Percentiles rank a stretch among this genome's conserved stretches.
phyloP scores from a whole-genome alignment of 768 basidiomycete genomes.

The Xanthoconium stramineum region DNA sequence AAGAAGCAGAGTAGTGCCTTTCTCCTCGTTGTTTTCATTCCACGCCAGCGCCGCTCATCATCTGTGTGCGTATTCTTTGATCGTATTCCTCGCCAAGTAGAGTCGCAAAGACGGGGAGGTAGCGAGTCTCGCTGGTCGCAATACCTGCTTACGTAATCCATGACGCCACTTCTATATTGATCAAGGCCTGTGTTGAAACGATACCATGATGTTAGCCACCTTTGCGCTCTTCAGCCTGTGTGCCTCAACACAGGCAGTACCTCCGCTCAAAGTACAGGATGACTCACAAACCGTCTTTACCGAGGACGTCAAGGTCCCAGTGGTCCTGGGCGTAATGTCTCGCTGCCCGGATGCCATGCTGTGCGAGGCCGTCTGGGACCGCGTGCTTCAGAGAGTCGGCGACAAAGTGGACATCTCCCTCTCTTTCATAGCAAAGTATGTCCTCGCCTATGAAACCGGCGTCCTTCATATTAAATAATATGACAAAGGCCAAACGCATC shows the following conservation, averaged over 20 bases:
- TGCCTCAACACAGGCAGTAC: slow-evolving; percentile 11
- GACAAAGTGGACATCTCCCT: slow-evolving; percentile 67
- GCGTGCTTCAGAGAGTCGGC: slow-evolving; percentile 58
- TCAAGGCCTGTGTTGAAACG: background rate
- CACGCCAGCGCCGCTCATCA: slow-evolving; percentile 9
- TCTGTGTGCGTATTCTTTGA: slow-evolving; percentile 11
- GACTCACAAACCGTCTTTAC: slow-evolving; percentile 7
- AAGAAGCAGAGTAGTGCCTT: slow-evolving; percentile 31
- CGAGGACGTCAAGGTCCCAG: slow-evolving; percentile 42
- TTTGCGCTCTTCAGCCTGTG: slow-evolving; percentile 19
- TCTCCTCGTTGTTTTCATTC: slow-evolving; percentile 32
- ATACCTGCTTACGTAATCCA: slow-evolving; percentile 23
- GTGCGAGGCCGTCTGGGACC: slow-evolving; percentile 76
- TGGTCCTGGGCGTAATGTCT: slow-evolving; percentile 62
- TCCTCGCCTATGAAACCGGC: slow-evolving; percentile 12
- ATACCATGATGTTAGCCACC: slow-evolving; percentile 22
- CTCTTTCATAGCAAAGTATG: slow-evolving; percentile 73
- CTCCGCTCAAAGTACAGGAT: slow-evolving; percentile 23
- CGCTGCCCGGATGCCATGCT: slow-evolving; percentile 79
- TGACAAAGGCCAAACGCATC: slow-evolving; percentile 54
- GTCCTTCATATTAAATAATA: slow-evolving; percentile 7
- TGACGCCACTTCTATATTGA: slow-evolving; percentile 20
- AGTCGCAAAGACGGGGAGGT: background rate
- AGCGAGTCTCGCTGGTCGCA: background rate
- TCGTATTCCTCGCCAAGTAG: slow-evolving; percentile 6